Conservation (phyloP, 495 filamentous ascomycete genomes). For the Penicillium psychrofluorescens region DNA sequence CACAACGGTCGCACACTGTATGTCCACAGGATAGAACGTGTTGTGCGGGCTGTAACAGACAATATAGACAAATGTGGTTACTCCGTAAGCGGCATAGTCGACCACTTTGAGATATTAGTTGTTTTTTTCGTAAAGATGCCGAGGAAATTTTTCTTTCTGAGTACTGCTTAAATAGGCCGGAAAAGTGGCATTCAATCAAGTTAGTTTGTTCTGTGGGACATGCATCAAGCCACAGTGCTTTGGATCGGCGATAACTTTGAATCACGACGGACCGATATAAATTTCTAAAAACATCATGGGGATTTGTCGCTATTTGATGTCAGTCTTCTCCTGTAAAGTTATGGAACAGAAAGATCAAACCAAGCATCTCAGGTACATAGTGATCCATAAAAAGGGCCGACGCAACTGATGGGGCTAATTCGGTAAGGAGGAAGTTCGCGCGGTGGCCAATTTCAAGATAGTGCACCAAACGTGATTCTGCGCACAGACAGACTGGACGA, state of each 20-base stretch:
- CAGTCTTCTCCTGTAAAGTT: not conserved
- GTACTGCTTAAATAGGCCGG: conserved; percentile 1
- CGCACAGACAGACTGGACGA: conserved; percentile 1
- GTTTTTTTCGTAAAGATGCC: conserved; percentile 3
- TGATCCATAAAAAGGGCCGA: conserved; percentile 24
- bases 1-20: conserved; percentile 22
- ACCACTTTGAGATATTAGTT: conserved; percentile 5
- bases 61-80: conserved; percentile 18
- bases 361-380: conserved; percentile 20
- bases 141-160: not conserved
- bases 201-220: conserved; percentile 3
- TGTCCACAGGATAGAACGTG: conserved; percentile 21
- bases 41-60: conserved; percentile 15
- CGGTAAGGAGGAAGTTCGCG: conserved; percentile 1
- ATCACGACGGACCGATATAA: conserved; percentile 10
- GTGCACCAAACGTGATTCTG: conserved; percentile 2
- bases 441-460: conserved; percentile 8
- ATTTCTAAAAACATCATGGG: conserved; percentile 10
- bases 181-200: conserved; percentile 8
- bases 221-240: conserved; percentile 3
- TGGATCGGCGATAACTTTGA: conserved; percentile 2
- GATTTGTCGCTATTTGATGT: conserved; percentile 10
- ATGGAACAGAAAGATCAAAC: conserved; percentile 10
- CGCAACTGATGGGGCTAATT: conserved; percentile 14
- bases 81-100: conserved; percentile 3